phyloP scores from a whole-genome alignment of 2,329 filamentous ascomycete species.

The Neopestalotiopsis clavispora region DNA sequence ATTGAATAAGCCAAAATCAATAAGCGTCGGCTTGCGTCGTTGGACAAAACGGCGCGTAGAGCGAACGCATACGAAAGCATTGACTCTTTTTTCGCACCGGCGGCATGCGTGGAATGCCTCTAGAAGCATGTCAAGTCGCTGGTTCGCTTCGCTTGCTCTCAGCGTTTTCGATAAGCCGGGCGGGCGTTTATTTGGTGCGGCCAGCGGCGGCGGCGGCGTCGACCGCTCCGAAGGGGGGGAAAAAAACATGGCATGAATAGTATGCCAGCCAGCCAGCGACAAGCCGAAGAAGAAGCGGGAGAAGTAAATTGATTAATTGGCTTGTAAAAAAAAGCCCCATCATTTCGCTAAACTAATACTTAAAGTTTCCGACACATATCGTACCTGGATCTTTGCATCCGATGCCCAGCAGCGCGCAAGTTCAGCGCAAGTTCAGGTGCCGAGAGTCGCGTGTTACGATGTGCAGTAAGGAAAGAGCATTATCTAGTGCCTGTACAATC shows the following conservation, averaged over 20 bases:
- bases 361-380: background rate
- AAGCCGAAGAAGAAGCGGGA: background rate
- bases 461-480: too few species aligned
- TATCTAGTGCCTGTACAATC: too few species aligned
- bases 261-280: background rate
- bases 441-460: too few species aligned
- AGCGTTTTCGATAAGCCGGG: background rate
- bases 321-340: too few species aligned
- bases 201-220: background rate
- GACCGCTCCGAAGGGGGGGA: background rate
- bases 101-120: slow-evolving; percentile 8
- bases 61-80: background rate
- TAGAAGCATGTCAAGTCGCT: slow-evolving; percentile 1
- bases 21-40: background rate
- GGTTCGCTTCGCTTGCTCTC: background rate
- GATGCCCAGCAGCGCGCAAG: background rate
- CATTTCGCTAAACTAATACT: too few species aligned
- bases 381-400: background rate
- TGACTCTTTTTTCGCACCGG: background rate
- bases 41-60: background rate
- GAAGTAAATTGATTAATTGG: background rate
- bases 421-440: background rate
- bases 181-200: background rate
- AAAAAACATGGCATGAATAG: background rate
- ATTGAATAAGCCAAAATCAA: too few species aligned